A percentile compares a stretch with the other conserved stretches of the same genome.
Evolutionary conservation across 1,284 basidiomycete genomes (phyloP).

Genomic region (Psilocybe mexicana): DNA sequence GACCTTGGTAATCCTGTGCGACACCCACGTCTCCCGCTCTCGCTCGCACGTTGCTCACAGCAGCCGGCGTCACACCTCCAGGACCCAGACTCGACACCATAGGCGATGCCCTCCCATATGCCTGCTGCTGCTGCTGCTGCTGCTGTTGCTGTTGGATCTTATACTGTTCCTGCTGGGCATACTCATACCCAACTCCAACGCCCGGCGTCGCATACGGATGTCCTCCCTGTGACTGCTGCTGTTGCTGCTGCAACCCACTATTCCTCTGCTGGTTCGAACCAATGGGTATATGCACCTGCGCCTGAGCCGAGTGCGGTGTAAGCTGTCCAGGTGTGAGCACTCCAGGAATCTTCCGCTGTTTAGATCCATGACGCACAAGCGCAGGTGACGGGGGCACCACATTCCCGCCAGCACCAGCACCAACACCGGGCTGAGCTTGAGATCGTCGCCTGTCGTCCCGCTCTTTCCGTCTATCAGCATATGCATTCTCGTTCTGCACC

Average conservation of each 20-base stretch:
- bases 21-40: constrained; percentile 66
- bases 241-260: constrained; percentile 28
- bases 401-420: constrained; percentile 32
- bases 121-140: constrained; percentile 34
- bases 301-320: constrained; percentile 69
- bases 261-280: constrained; percentile 50
- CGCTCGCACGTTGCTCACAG: constrained; percentile 69
- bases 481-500: constrained; percentile 54
- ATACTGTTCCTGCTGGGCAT: constrained; percentile 41
- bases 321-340: constrained; percentile 58
- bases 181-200: constrained; percentile 52
- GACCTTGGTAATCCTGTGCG: constrained; percentile 60
- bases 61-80: constrained; percentile 47
- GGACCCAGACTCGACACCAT: constrained; percentile 70
- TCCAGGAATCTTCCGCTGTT: constrained; percentile 58
- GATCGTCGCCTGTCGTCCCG: constrained; percentile 62
- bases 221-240: not conserved
- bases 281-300: constrained; percentile 71
- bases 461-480: constrained; percentile 60
- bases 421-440: constrained; percentile 50
- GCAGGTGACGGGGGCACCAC: constrained; percentile 73
- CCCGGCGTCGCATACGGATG: constrained; percentile 70
- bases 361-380: constrained; percentile 71
- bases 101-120: constrained; percentile 70
- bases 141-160: constrained; percentile 46